phyloP scores from a whole-genome alignment of 1,284 basidiomycete species.

The Boletus holoroseus region DNA sequence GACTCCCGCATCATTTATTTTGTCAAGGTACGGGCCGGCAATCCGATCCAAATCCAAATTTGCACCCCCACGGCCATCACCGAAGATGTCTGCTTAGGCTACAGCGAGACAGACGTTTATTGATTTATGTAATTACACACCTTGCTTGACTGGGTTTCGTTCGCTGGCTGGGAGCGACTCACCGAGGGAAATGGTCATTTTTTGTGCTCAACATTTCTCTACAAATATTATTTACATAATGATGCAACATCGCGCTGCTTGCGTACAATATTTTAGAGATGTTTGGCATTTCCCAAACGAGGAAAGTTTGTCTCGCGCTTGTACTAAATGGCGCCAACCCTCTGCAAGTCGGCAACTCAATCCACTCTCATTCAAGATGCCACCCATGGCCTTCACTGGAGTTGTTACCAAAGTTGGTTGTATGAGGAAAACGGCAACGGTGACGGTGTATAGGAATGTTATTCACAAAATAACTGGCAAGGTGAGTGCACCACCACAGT shows the following conservation, averaged over 20 bases:
- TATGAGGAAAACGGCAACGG: slow-evolving; percentile 79
- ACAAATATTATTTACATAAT: no score
- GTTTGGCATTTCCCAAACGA: neutral
- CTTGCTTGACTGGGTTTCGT: no score
- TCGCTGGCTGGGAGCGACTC: no score
- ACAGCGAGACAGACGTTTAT: neutral
- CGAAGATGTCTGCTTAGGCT: slow-evolving; percentile 16
- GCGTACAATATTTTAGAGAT: no score
- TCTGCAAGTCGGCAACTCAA: neutral
- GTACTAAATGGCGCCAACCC: neutral
- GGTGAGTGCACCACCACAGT: slow-evolving; percentile 37
- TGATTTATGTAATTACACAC: neutral
- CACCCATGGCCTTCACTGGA: slow-evolving; percentile 67
- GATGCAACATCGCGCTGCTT: no score
- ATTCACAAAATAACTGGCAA: slow-evolving; percentile 68
- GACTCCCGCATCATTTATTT: slow-evolving; percentile 52
- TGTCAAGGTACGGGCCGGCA: slow-evolving; percentile 43
- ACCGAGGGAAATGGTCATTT: no score
- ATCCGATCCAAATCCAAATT: slow-evolving; percentile 43
- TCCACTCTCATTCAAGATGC: slow-evolving; percentile 42
- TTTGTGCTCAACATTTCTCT: no score
- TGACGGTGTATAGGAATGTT: slow-evolving; percentile 66
- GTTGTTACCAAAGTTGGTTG: slow-evolving; percentile 70
- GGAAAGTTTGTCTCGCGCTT: slow-evolving; percentile 4
- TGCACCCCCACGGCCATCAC: slow-evolving; percentile 30